Conservation (phyloP, 805 yeast genomes). For the Starmerella geochares region DNA sequence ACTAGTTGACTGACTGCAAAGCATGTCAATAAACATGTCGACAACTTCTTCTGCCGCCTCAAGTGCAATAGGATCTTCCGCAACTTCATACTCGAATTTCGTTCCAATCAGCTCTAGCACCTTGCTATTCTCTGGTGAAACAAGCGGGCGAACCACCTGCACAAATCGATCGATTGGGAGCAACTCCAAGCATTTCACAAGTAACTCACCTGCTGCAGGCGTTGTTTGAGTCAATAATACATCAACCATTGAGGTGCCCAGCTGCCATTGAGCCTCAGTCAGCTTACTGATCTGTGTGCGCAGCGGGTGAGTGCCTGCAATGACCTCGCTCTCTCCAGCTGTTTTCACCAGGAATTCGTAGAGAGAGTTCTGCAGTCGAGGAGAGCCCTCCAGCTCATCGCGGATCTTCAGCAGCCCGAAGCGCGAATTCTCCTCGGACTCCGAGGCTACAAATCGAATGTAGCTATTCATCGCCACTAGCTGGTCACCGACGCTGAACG, state of each 20-base stretch:
- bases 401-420: constrained; percentile 44
- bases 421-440: constrained; percentile 22
- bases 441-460: constrained; percentile 19
- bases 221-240: constrained; percentile 27
- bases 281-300: constrained; percentile 40
- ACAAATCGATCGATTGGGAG: constrained; percentile 70
- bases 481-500: constrained; percentile 57
- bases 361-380: constrained; percentile 34
- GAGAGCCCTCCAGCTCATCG: constrained; percentile 12
- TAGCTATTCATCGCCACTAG: constrained; percentile 27
- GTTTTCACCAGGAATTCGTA: constrained; percentile 50
- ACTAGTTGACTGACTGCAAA: constrained; percentile 7
- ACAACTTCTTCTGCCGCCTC: constrained; percentile 45
- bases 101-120: constrained; percentile 51
- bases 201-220: constrained; percentile 37
- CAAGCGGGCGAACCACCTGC: constrained; percentile 44
- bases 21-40: constrained; percentile 39
- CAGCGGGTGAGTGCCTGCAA: constrained; percentile 39
- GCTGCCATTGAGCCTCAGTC: constrained; percentile 16
- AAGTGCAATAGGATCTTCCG: constrained; percentile 40
- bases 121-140: constrained; percentile 34
- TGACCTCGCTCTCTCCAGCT: constrained; percentile 32
- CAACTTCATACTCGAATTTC: constrained; percentile 60
- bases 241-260: constrained; percentile 25
- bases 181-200: constrained; percentile 55